phyloP scores from a whole-genome alignment of 2,329 filamentous ascomycete species.

The Gremmenia infestans region DNA sequence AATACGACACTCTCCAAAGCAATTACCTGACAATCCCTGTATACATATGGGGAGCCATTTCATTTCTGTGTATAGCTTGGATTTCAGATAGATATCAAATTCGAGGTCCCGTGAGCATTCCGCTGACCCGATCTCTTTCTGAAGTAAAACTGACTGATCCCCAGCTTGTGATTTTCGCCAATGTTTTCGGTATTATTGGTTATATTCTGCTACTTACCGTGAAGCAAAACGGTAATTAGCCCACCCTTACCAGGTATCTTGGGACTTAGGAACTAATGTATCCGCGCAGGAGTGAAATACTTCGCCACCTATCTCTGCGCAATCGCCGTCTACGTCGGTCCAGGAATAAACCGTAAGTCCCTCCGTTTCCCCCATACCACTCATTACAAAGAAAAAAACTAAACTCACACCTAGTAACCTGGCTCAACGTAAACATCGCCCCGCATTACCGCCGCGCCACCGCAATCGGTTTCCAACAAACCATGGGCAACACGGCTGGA shows the following conservation, averaged over 20 bases:
- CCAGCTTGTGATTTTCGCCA: conserved; percentile 34
- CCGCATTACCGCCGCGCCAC: conserved; percentile 43
- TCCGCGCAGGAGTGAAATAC: conserved; percentile 32
- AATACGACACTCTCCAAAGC: conserved; percentile 45
- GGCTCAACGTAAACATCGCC: conserved; percentile 42
- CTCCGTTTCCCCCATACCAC: background rate
- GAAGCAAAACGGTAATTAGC: conserved; percentile 34
- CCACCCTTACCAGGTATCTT: too few relatives aligned
- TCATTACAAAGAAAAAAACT: background rate
- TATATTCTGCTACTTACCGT: conserved; percentile 46
- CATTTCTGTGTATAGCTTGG: conserved; percentile 41
- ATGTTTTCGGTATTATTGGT: conserved; percentile 43
- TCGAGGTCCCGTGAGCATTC: conserved; percentile 11
- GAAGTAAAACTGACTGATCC: background rate
- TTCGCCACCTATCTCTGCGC: conserved; percentile 46
- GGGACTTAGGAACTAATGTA: background rate
- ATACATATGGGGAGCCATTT: conserved; percentile 45
- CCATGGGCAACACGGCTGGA: conserved; percentile 42
- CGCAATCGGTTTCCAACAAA: conserved; percentile 42
- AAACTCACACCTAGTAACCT: conserved; percentile 30
- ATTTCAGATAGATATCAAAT: conserved; percentile 39
- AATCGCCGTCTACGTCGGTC: conserved; percentile 42
- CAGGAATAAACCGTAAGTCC: conserved; percentile 38
- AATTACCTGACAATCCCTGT: conserved; percentile 53
- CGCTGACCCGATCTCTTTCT: background rate